Conservation (phyloP, 2,329 filamentous ascomycete genomes). For the Aspergillus sp. region DNA sequence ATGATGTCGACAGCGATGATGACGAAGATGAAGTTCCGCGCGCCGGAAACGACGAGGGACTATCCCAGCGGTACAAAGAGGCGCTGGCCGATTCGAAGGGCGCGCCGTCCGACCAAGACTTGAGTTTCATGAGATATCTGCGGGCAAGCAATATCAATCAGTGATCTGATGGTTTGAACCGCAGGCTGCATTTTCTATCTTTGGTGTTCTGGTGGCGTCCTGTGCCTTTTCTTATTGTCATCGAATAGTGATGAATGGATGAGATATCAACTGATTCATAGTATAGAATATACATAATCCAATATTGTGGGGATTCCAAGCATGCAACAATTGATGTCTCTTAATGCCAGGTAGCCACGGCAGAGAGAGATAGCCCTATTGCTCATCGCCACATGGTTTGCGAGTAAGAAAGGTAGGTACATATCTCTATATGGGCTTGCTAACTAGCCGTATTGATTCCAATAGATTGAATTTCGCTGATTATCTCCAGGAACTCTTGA, state of each 20-base stretch:
- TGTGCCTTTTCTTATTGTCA: not conserved
- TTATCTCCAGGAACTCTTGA: too few species aligned
- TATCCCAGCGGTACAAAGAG: slow-evolving; percentile 74
- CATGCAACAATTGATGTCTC: not conserved
- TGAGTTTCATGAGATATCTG: slow-evolving; percentile 53
- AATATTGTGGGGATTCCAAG: not conserved
- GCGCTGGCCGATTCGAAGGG: slow-evolving; percentile 60
- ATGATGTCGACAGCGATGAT: slow-evolving; percentile 52
- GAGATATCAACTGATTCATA: not conserved
- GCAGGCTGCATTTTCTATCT: not conserved
- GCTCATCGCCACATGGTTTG: too few species aligned
- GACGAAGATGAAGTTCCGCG: slow-evolving; percentile 61
- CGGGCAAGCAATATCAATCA: slow-evolving; percentile 36
- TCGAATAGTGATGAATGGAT: not conserved
- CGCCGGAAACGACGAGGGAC: slow-evolving; percentile 61
- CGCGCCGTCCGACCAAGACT: slow-evolving; percentile 44
- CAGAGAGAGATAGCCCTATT: too few species aligned
- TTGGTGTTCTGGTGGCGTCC: not conserved
- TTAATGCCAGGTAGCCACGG: too few species aligned
- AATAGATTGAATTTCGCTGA: too few species aligned
- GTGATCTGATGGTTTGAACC: slow-evolving; percentile 7
- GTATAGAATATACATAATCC: not conserved
- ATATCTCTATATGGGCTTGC: too few species aligned
- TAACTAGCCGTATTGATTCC: too few species aligned
- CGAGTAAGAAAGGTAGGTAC: too few species aligned